These are phyloP conservation scores for Penicillium nucicola DNA, from an alignment of 495 filamentous ascomycete species.

Conservation along the genomic window DNA sequence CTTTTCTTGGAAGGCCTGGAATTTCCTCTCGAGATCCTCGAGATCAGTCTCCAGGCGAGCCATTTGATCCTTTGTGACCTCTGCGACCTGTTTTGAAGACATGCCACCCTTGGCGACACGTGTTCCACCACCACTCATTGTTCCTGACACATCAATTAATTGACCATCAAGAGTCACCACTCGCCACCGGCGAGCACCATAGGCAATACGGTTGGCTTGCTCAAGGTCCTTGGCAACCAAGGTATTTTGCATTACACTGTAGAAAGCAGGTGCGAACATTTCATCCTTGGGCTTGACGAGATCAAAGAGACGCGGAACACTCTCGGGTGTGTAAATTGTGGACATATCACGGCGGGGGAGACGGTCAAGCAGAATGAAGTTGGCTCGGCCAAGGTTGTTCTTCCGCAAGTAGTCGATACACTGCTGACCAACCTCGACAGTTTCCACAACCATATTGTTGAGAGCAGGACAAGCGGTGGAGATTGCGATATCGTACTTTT, in stretches of 20 bases:
- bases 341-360: slow-evolving; percentile 72
- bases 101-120: slow-evolving; percentile 85
- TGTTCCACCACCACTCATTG: slow-evolving; percentile 94
- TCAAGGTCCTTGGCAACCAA: slow-evolving; percentile 88
- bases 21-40: slow-evolving; percentile 76
- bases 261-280: slow-evolving; percentile 88
- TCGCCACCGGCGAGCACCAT: slow-evolving; percentile 87
- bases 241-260: slow-evolving; percentile 88
- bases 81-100: slow-evolving; percentile 88
- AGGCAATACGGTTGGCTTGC: slow-evolving; percentile 94
- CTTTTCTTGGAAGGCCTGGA: slow-evolving; percentile 74
- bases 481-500: slow-evolving; percentile 92
- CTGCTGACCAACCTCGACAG: slow-evolving; percentile 90
- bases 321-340: slow-evolving; percentile 82
- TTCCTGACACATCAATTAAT: slow-evolving; percentile 94
- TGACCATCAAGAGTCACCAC: slow-evolving; percentile 95
- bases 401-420: slow-evolving; percentile 97
- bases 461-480: slow-evolving; percentile 90
- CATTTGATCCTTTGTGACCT: slow-evolving; percentile 83
- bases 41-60: slow-evolving; percentile 80
- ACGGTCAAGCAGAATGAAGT: slow-evolving; percentile 93
- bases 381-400: slow-evolving; percentile 94
- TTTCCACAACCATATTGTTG: slow-evolving; percentile 94
- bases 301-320: slow-evolving; percentile 88
- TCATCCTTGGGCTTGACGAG: slow-evolving; percentile 85